These are phyloP conservation scores for Galeopsis tetrahit DNA, from an alignment of 257 asterid genomes.

Conservation along the genomic window DNA sequence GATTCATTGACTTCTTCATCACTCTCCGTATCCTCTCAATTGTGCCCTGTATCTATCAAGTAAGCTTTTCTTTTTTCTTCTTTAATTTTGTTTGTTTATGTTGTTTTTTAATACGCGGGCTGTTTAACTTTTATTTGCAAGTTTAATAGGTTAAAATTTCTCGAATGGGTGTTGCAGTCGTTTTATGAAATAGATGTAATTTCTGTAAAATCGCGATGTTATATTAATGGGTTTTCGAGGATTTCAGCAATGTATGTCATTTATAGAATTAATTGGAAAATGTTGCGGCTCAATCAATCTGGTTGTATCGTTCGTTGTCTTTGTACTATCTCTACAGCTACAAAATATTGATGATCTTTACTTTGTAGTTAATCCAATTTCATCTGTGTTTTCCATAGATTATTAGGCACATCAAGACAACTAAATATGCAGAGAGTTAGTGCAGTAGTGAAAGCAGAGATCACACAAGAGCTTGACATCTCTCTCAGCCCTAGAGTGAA, in stretches of 20 bases:
- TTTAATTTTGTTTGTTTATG: neutral
- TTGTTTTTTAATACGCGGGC: neutral
- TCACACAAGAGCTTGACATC: conserved; percentile 76
- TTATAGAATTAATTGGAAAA: neutral
- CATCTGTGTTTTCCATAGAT: conserved; percentile 42
- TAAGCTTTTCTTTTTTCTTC: conserved; percentile 33
- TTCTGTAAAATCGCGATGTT: conserved; percentile 3
- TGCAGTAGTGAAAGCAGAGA: conserved; percentile 51
- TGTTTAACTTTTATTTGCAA: neutral
- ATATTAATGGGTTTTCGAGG: conserved; percentile 23
- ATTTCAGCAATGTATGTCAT: neutral
- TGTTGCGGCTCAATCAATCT: neutral
- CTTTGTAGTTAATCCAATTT: too few relatives aligned
- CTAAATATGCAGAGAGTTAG: conserved; percentile 37
- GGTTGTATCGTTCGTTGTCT: neutral
- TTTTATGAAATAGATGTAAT: neutral
- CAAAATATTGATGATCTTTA: neutral
- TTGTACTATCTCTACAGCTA: neutral
- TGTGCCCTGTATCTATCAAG: conserved; percentile 47
- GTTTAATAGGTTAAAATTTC: neutral
- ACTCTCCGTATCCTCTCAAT: conserved; percentile 58
- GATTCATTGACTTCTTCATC: conserved; percentile 40
- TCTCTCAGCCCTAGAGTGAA: conserved; percentile 87
- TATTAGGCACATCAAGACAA: conserved; percentile 37
- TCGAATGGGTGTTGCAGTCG: neutral